Base-by-base conservation (phyloP, 148 eudicot genomes). In the Beta vulgaris region DNA sequence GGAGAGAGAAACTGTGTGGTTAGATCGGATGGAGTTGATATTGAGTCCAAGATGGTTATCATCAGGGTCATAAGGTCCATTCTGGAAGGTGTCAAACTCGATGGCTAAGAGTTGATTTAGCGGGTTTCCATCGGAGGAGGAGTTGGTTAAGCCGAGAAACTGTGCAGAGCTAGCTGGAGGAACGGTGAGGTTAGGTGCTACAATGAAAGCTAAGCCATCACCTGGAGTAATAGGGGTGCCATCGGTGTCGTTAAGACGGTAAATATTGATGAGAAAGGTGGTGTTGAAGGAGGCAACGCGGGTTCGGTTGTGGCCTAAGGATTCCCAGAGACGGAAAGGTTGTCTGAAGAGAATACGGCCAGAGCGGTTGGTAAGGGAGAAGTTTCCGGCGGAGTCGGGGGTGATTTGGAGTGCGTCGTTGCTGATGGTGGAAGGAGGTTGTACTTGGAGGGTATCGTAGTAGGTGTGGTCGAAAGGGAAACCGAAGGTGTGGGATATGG, bases 391-490 rank as follows among this genome's bases (percentile, higher is more conserved):
- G 1, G 96, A 81, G 54, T 93, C 97, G 1, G 91, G 92, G 8
- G 98, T 93, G 26, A 93, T 36, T 76, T 93, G 98, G 15, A 93
- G 80, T 8, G 98, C 98, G 0, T 48, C 18, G 43, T 93, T 85
- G 82, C 69, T 82, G 57, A 91, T 91, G 14, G 70, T 85, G 1
- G 98, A 88, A 7, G 84, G 78, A 0, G 34, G 0, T 0, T 78
- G 55, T 6, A 88, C 82, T 1, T 61, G 4, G 44, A 88, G 83
- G 1, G 5, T 19, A 7, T 18, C 2, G 42, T 76, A 68, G 74
- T 74, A 23, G 14, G 82, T 29, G 23, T 73, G 59, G 79, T 87
- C 51, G 71, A 93, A 91, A 10, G 87, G 78, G 10, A 85, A 85
- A 2, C 84, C 84, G 42, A 73, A 88, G 1, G 46, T 11, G 25